A percentile compares a stretch with the other conserved stretches of the same genome.
Evolutionary conservation across 306 rosid species (phyloP).

Genomic region (Canavalia ensiformis): DNA sequence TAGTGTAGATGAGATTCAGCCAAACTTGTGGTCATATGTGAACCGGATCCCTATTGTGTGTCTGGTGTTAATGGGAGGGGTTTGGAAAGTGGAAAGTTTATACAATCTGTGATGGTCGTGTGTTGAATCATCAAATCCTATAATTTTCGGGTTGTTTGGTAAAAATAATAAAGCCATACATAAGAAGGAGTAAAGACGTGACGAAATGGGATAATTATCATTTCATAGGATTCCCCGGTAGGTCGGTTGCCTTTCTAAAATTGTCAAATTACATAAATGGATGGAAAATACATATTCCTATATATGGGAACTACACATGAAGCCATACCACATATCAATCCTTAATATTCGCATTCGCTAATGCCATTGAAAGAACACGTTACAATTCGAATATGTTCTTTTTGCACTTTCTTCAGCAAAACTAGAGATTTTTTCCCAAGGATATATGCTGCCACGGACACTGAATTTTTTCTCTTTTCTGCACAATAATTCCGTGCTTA

Average conservation of each 20-base stretch:
- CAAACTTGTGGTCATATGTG: constrained; percentile 29
- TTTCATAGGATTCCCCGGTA: constrained; percentile 55
- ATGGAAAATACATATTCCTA: constrained; percentile 44
- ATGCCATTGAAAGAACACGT: constrained; percentile 34
- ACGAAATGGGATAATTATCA: constrained; percentile 27
- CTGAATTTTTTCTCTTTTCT: neutral
- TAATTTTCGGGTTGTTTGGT: constrained; percentile 22
- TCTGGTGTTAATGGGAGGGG: constrained; percentile 11
- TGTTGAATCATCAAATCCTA: constrained; percentile 36
- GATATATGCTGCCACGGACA: constrained; percentile 36
- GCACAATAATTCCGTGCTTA: neutral
- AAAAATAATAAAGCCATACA: neutral
- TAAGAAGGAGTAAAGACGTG: constrained; percentile 4
- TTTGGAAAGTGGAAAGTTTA: constrained; percentile 33
- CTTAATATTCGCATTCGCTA: constrained; percentile 45
- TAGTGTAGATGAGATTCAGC: constrained; percentile 19
- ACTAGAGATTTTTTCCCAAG: neutral
- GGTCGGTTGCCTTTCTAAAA: constrained; percentile 42
- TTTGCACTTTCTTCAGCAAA: constrained; percentile 50
- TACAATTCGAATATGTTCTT: constrained; percentile 51
- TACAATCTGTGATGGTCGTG: constrained; percentile 44
- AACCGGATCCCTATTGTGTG: constrained; percentile 40
- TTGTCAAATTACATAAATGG: constrained; percentile 7
- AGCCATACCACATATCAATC: constrained; percentile 30
- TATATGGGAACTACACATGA: constrained; percentile 56